Evolutionary conservation across 2,329 filamentous ascomycete species (phyloP).

Genomic region (Neofusicoccum kwambonambiense): DNA sequence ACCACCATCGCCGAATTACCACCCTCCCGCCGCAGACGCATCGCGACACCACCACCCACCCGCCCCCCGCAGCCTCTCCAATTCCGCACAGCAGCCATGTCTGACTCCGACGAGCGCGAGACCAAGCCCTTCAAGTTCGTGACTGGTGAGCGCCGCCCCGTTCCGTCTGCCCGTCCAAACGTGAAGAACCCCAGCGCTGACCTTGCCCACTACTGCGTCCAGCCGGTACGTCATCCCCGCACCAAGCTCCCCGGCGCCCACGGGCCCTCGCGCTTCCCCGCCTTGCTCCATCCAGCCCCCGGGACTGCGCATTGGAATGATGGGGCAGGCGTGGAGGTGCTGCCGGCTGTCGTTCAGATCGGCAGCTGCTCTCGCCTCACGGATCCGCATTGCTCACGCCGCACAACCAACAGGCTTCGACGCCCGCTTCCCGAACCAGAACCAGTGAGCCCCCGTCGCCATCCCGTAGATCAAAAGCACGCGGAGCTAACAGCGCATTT

Average conservation of each 20-base stretch:
- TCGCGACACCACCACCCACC: constrained; percentile 28
- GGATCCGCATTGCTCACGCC: constrained; percentile 8
- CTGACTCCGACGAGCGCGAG: constrained; percentile 81
- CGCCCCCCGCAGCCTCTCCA: constrained; percentile 28
- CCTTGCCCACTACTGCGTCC: constrained; percentile 21
- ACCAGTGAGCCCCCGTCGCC: constrained; percentile 58
- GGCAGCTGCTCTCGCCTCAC: background rate
- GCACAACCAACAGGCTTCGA: constrained; percentile 73
- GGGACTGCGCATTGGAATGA: background rate
- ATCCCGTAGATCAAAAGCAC: background rate
- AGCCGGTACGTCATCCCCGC: constrained; percentile 48
- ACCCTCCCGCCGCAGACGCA: constrained; percentile 25
- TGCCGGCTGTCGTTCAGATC: background rate
- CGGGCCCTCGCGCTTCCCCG: background rate
- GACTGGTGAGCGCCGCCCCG: constrained; percentile 68
- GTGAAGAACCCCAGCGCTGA: constrained; percentile 42
- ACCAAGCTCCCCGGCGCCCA: background rate
- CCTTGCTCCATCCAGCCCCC: background rate
- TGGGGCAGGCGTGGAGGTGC: background rate
- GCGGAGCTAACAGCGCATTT: background rate
- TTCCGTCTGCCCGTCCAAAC: constrained; percentile 27
- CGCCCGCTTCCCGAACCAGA: constrained; percentile 97
- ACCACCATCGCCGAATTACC: constrained; percentile 16
- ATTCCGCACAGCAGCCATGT: constrained; percentile 67
- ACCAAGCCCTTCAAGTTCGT: constrained; percentile 99